Conservation (phyloP, 805 yeast genomes). For the Ogataea salicorniae region DNA sequence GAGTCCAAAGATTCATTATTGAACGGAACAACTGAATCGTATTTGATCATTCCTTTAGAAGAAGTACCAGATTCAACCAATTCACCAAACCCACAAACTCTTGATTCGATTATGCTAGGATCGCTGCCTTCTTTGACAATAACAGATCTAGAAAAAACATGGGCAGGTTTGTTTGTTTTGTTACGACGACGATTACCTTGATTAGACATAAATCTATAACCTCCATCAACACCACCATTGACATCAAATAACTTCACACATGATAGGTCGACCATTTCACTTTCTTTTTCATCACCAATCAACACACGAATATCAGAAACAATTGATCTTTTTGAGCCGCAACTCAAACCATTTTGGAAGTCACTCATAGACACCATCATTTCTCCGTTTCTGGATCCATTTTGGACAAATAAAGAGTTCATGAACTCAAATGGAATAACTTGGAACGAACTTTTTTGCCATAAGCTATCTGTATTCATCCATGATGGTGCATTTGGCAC, state of each 20-base stretch:
- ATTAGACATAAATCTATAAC: background rate
- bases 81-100: slow-evolving; percentile 5
- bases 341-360: slow-evolving; percentile 38
- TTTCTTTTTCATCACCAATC: background rate
- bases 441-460: slow-evolving; percentile 40
- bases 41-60: slow-evolving; percentile 10
- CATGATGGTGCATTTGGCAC: slow-evolving; percentile 18
- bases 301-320: slow-evolving; percentile 11
- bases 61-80: slow-evolving; percentile 16
- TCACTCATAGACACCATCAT: slow-evolving; percentile 36
- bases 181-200: background rate
- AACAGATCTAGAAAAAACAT: slow-evolving; percentile 25
- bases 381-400: slow-evolving; percentile 28
- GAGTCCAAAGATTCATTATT: slow-evolving; percentile 23
- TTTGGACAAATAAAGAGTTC: slow-evolving; percentile 28
- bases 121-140: slow-evolving; percentile 18
- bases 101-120: slow-evolving; percentile 1
- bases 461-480: slow-evolving; percentile 28
- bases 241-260: slow-evolving; percentile 5
- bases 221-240: background rate
- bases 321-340: slow-evolving; percentile 34
- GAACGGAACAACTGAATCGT: slow-evolving; percentile 11
- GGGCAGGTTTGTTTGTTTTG: background rate
- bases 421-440: slow-evolving; percentile 41
- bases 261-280: slow-evolving; percentile 4